A percentile compares a stretch with the other conserved stretches of the same genome.
Conservation (phyloP, 305 asterid species). For the Solanum aculeatissimum region DNA sequence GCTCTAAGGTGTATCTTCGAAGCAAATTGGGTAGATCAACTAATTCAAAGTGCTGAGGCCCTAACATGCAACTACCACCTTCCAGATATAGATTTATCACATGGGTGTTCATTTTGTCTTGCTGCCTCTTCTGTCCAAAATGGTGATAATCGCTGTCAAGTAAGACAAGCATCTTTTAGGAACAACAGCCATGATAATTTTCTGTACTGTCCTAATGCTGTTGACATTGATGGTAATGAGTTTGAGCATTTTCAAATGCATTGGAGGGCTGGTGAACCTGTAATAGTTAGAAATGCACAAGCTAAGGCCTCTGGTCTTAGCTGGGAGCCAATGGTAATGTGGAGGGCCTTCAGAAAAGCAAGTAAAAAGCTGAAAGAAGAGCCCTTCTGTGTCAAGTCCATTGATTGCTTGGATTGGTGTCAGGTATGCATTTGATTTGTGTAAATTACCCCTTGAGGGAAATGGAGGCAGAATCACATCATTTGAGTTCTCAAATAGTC, state of each 20-base stretch:
- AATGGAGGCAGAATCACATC: not conserved
- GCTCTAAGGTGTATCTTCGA: slow-evolving; percentile 39
- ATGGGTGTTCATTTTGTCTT: slow-evolving; percentile 34
- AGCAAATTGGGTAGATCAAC: slow-evolving; percentile 40
- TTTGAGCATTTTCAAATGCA: slow-evolving; percentile 73
- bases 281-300: slow-evolving; percentile 44
- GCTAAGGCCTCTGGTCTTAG: slow-evolving; percentile 62
- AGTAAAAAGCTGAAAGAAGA: slow-evolving; percentile 42
- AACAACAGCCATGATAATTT: slow-evolving; percentile 37
- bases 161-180: slow-evolving; percentile 53
- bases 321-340: slow-evolving; percentile 91
- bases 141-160: slow-evolving; percentile 6
- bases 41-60: slow-evolving; percentile 33
- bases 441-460: not conserved
- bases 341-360: slow-evolving; percentile 69
- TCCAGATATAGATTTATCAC: slow-evolving; percentile 25
- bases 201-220: slow-evolving; percentile 58
- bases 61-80: slow-evolving; percentile 25
- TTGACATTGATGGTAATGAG: slow-evolving; percentile 26
- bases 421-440: slow-evolving; percentile 36
- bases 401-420: slow-evolving; percentile 82
- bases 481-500: not conserved
- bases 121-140: slow-evolving; percentile 5
- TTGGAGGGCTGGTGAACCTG: slow-evolving; percentile 81
- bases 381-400: slow-evolving; percentile 45